Evolutionary conservation across 352 stramenopile species (phyloP).

Genomic region (Pythium oligandrum): DNA sequence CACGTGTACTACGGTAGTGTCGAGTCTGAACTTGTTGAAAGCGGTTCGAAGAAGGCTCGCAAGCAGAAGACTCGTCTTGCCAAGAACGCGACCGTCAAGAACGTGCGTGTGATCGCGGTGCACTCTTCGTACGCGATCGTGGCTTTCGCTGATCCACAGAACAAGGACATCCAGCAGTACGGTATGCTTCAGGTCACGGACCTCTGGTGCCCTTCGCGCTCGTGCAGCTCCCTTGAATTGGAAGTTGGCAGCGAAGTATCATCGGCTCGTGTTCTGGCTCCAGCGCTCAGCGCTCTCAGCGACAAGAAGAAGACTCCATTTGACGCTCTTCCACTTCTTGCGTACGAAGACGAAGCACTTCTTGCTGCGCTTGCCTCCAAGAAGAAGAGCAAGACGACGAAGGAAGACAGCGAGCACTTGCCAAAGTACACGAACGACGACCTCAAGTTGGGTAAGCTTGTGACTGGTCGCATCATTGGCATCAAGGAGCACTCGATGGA

Average conservation of each 20-base stretch:
- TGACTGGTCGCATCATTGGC: conserved; percentile 62
- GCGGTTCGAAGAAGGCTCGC: conserved; percentile 56
- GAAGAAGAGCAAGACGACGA: conserved; percentile 25
- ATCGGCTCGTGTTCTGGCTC: conserved; percentile 38
- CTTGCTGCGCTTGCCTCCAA: conserved; percentile 24
- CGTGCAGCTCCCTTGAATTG: conserved; percentile 44
- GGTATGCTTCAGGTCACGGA: conserved; percentile 69
- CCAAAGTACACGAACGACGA: conserved; percentile 70
- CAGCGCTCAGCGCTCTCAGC: conserved; percentile 29
- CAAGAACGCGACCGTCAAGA: conserved; percentile 36
- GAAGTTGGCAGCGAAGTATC: conserved; percentile 33
- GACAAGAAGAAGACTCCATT: conserved; percentile 57
- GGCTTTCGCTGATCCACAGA: conserved; percentile 43
- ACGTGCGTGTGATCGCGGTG: conserved; percentile 41
- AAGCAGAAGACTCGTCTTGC: conserved; percentile 57
- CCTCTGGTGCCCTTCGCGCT: conserved; percentile 71
- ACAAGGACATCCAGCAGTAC: conserved; percentile 24
- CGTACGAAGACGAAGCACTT: conserved; percentile 46
- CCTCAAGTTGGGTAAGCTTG: conserved; percentile 51
- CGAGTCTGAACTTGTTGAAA: conserved; percentile 45
- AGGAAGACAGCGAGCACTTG: conserved; percentile 33
- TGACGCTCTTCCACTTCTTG: conserved; percentile 61
- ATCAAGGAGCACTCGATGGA: conserved; percentile 85
- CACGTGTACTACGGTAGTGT: conserved; percentile 64
- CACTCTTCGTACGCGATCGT: conserved; percentile 60